Percentiles rank a stretch among this genome's conserved stretches.
These are phyloP conservation scores for Myxozyma neotropica DNA, from an alignment of 805 yeast species.

Conservation along the genomic window DNA sequence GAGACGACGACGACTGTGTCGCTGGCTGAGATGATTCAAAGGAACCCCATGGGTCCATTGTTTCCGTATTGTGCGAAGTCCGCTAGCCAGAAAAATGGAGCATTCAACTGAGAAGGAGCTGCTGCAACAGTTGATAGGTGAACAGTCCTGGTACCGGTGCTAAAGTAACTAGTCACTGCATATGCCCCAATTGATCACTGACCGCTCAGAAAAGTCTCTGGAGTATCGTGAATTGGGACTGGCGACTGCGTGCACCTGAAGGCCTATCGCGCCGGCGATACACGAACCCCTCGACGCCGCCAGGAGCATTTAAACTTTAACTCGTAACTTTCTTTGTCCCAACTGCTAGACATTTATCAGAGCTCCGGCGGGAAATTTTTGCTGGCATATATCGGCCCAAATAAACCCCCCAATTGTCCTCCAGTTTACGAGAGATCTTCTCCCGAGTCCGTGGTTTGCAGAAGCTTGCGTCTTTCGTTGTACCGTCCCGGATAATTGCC, in stretches of 20 bases:
- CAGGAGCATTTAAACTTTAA: neutral
- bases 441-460: too few species aligned
- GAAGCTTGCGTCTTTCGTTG: too few species aligned
- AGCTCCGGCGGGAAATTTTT: neutral
- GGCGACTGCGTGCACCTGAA: too few species aligned
- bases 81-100: neutral
- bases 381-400: neutral
- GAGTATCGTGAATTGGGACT: too few species aligned
- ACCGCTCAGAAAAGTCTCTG: too few species aligned
- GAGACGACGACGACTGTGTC: slow-evolving; percentile 1
- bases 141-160: too few species aligned
- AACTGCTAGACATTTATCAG: neutral
- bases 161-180: too few species aligned
- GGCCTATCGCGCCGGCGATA: neutral
- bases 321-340: neutral
- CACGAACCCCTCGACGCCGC: too few species aligned
- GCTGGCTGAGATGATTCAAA: slow-evolving; percentile 6
- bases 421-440: too few species aligned
- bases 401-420: neutral
- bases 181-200: too few species aligned
- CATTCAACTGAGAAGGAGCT: neutral
- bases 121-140: neutral
- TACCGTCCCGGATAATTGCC: too few species aligned
- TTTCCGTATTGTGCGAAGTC: too few species aligned
- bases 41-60: slow-evolving; percentile 31